These are phyloP conservation scores for Paramecium caudatum DNA, from an alignment of 73 alveolate genomes.

Conservation along the genomic window DNA sequence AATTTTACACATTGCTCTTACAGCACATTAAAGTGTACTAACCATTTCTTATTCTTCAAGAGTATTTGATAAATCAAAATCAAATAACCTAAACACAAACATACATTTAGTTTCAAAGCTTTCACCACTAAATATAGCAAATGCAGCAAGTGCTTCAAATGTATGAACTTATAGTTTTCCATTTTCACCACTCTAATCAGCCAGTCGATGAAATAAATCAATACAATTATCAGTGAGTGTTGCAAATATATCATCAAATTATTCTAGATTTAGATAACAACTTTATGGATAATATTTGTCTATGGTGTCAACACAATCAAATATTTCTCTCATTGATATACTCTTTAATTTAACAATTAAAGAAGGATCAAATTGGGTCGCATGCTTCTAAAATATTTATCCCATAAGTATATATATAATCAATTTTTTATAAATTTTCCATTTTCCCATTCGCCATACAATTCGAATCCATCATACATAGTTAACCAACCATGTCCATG, in stretches of 20 bases:
- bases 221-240: slow-evolving; percentile 1
- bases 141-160: slow-evolving; percentile 73
- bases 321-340: slow-evolving; percentile 51
- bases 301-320: slow-evolving; percentile 64
- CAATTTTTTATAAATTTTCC: background rate
- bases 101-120: slow-evolving; percentile 66
- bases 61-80: slow-evolving; percentile 74
- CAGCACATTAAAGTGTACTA: slow-evolving; percentile 68
- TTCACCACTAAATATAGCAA: slow-evolving; percentile 77
- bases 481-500: background rate
- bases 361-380: slow-evolving; percentile 51
- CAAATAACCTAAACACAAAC: slow-evolving; percentile 72
- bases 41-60: slow-evolving; percentile 66
- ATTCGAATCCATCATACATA: background rate
- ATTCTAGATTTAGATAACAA: background rate
- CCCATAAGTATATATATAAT: background rate
- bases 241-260: slow-evolving; percentile 64
- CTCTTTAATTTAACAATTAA: slow-evolving; percentile 39
- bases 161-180: slow-evolving; percentile 47
- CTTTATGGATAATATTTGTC: slow-evolving; percentile 52
- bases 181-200: slow-evolving; percentile 1
- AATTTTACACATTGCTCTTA: slow-evolving; percentile 69
- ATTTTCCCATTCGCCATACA: background rate
- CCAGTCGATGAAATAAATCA: background rate
- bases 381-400: slow-evolving; percentile 45